Evolutionary conservation across 73 alveolate genomes (phyloP).

Genomic region (Tetrahymena thermophila): DNA sequence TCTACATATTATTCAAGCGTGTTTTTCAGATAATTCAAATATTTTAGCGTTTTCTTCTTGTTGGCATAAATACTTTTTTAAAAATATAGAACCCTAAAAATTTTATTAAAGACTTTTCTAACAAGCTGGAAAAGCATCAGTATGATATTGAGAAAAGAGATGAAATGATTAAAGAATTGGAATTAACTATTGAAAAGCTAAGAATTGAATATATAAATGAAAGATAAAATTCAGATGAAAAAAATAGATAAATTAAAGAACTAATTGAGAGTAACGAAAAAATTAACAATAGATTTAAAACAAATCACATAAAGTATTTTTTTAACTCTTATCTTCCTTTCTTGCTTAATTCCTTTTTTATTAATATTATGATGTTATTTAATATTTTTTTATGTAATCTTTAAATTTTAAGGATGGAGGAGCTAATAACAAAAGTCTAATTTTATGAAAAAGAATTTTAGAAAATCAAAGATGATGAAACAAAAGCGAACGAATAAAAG

Average conservation of each 20-base stretch:
- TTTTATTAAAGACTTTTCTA: neutral
- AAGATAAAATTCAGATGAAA: neutral
- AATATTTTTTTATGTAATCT: neutral
- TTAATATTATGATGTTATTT: neutral
- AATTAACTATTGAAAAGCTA: neutral
- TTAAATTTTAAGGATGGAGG: neutral
- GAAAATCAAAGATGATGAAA: neutral
- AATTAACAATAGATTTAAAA: neutral
- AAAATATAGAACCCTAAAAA: neutral
- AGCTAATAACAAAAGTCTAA: neutral
- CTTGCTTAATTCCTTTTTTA: neutral
- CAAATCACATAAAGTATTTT: neutral
- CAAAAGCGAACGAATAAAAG: neutral
- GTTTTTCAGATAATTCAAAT: too few relatives aligned
- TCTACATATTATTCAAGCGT: neutral
- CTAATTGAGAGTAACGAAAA: neutral
- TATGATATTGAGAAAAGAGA: neutral
- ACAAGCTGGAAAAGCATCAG: neutral
- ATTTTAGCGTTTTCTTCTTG: neutral
- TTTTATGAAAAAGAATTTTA: neutral
- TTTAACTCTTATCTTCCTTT: neutral
- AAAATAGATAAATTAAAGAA: neutral
- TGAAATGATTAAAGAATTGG: neutral
- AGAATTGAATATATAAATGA: neutral
- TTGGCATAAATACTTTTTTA: neutral